These are phyloP conservation scores for Angophora floribunda DNA, from an alignment of 345 rosid genomes.

Conservation along the genomic window DNA sequence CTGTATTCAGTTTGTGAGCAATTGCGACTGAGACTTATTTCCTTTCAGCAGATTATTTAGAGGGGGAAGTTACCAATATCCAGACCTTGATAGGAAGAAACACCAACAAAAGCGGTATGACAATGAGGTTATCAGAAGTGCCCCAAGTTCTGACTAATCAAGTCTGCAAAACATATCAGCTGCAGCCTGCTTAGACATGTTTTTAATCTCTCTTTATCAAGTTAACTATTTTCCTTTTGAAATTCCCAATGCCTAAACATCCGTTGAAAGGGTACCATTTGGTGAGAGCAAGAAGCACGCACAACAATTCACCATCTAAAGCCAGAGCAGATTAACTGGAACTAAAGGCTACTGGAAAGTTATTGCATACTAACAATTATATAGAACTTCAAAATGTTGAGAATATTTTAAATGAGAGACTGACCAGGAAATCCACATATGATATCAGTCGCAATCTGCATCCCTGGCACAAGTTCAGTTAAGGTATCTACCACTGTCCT, in stretches of 20 bases:
- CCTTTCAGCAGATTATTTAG: neutral
- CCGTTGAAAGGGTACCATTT: neutral
- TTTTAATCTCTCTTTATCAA: neutral
- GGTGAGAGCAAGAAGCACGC: neutral
- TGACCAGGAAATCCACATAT: constrained; percentile 96
- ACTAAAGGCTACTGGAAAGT: neutral
- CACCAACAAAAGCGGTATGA: neutral
- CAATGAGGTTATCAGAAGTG: neutral
- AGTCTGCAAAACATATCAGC: neutral
- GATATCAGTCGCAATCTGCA: constrained; percentile 97
- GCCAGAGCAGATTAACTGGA: neutral
- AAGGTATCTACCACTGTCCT: constrained; percentile 89
- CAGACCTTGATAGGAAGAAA: neutral
- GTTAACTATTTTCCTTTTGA: neutral
- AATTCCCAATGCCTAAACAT: neutral
- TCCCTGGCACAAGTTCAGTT: constrained; percentile 83
- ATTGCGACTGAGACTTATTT: neutral
- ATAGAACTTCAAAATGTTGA: neutral
- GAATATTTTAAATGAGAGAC: constrained; percentile 4
- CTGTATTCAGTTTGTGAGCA: neutral
- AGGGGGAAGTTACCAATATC: neutral
- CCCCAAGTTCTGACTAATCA: neutral
- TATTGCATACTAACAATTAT: neutral
- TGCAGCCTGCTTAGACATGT: neutral
- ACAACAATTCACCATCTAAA: neutral